Evolutionary conservation across 2,329 filamentous ascomycete species (phyloP).

Genomic region (Westerdykella aurantiaca): DNA sequence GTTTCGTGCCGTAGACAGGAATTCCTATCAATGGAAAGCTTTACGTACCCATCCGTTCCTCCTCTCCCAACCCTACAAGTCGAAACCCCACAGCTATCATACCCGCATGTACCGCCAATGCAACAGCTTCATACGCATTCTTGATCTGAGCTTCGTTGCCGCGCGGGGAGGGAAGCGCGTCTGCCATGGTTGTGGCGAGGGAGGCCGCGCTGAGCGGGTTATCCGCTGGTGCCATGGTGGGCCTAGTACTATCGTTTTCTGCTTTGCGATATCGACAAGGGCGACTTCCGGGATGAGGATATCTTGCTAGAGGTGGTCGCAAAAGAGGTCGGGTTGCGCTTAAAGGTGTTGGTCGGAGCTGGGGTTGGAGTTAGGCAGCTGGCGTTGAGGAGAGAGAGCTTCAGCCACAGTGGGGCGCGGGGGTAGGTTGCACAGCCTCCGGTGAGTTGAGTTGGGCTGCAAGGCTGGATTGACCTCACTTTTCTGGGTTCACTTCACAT

Average conservation of each 20-base stretch:
- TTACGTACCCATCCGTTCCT: conserved; percentile 61
- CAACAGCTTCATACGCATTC: conserved; percentile 73
- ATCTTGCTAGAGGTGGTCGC: background rate
- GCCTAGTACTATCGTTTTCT: background rate
- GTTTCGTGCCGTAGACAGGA: no score
- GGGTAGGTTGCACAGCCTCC: no score
- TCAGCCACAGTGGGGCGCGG: no score
- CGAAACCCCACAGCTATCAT: conserved; percentile 76
- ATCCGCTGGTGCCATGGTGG: conserved; percentile 26
- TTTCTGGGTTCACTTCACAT: no score
- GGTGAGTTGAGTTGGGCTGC: no score
- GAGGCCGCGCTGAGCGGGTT: conserved; percentile 42
- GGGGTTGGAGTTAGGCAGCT: background rate
- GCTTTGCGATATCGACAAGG: no score
- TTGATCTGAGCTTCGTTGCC: conserved; percentile 45
- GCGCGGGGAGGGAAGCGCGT: conserved; percentile 33
- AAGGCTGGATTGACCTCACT: no score
- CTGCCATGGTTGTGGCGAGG: conserved; percentile 41
- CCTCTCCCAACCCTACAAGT: conserved; percentile 77
- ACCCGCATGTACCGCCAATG: conserved; percentile 76
- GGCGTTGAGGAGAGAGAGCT: background rate
- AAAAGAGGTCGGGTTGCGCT: background rate
- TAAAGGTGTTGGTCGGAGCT: background rate
- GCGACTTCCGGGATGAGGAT: no score
- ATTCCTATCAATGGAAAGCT: conserved; percentile 4